Conservation (phyloP, 2,329 filamentous ascomycete species). For the Orbilia javanica region DNA sequence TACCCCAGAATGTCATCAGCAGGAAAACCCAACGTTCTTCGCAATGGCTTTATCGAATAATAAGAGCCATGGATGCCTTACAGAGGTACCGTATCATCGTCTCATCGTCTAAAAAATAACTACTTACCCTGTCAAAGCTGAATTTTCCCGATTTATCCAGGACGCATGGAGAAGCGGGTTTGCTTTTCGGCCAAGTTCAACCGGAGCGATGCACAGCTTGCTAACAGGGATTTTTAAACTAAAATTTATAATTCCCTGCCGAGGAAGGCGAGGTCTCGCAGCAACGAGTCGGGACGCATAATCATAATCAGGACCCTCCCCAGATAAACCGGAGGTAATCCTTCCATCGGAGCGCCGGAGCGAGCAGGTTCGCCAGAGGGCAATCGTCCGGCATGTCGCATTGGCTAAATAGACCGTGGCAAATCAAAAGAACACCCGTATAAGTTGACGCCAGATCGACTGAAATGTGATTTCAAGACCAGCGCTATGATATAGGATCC, state of each 20-base stretch:
- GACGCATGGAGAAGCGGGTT: conserved; percentile 45
- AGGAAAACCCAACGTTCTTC: conserved; percentile 19
- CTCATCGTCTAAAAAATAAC: conserved; percentile 48
- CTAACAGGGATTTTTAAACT: conserved; percentile 55
- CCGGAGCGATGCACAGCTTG: conserved; percentile 47
- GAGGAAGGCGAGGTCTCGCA: conserved; percentile 48
- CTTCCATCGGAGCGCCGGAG: conserved; percentile 54
- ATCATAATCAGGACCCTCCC: conserved; percentile 27
- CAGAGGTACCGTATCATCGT: conserved; percentile 46
- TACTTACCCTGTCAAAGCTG: conserved; percentile 52
- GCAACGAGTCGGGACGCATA: conserved; percentile 35
- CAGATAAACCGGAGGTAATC: conserved; percentile 40
- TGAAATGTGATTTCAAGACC: conserved; percentile 27
- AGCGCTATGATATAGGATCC: conserved; percentile 22
- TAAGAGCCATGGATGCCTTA: conserved; percentile 49
- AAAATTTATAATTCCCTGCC: conserved; percentile 56
- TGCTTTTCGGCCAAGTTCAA: conserved; percentile 54
- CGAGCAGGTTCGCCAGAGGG: conserved; percentile 26
- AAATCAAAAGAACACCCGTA: conserved; percentile 26
- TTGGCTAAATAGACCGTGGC: conserved; percentile 54
- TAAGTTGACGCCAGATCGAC: conserved; percentile 33
- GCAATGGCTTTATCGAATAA: conserved; percentile 49
- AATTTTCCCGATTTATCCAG: conserved; percentile 58
- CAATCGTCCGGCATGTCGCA: conserved; percentile 37
- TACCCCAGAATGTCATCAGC: conserved; percentile 46